Evolutionary conservation across 2,329 filamentous ascomycete species (phyloP), one percentile per base, ranked within the genome.

Genomic region (Verruconis gallopava): DNA sequence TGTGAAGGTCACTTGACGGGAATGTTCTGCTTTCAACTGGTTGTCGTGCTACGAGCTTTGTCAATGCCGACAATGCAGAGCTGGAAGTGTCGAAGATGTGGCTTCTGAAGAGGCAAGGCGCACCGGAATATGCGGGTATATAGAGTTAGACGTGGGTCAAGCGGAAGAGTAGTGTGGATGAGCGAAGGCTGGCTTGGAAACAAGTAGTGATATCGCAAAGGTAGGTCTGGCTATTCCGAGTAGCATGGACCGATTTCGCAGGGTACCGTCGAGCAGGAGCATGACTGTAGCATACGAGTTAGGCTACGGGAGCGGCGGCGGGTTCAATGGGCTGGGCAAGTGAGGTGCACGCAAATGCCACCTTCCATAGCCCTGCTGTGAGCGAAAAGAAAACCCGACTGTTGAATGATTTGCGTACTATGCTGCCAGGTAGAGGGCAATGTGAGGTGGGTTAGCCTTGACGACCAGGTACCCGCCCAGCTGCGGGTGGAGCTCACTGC

Each of bases 301-400:
- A 9, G 6, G 25, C 6, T 30, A n/a, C 9, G 6, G 25, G 25
- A 30, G 25, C 25, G n/a, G 6, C 25, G n/a, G n/a, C 6, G 25
- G 9, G 9, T 30, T 30, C 25, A 30, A 30, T 30, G 25, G 25
- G 9, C 25, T 30, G 25, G 25, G 25, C 25, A 30, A 30, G 6
- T 30, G 9, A 30, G n/a, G 25, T 30, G 25, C 9, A 30, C n/a
- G 25, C 25, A 30, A 30, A 30, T 30, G 25, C 25, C 25, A 30
- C 25, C 25, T 30, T 30, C 25, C 25, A 30, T 30, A 9, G 25
- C 25, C 25, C n/a, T 9, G 9, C 25, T 30, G 25, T n/a, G 25
- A 30, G 25, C 25, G 25, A n/a, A n/a, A 30, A 30, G n/a, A n/a
- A 30, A n/a, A 30, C n/a, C 25, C 25, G 25, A 30, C 25, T 30